Percentiles rank a stretch among this genome's conserved stretches.
phyloP scores from a whole-genome alignment of 2,329 filamentous ascomycete genomes.

The Ascochyta fabae region DNA sequence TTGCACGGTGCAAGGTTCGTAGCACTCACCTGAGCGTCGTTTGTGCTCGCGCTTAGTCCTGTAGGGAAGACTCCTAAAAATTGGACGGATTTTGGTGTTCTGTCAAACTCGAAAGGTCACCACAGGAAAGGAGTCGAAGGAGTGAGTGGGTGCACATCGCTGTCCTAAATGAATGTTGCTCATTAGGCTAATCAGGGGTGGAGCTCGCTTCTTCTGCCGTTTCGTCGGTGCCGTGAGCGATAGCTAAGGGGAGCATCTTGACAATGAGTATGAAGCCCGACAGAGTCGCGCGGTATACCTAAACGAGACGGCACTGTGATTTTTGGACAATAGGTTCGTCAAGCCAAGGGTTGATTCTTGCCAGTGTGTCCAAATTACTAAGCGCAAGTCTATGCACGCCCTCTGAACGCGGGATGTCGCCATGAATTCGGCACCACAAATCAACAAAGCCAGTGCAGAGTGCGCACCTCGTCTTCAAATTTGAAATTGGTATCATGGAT shows the following conservation, averaged over 20 bases:
- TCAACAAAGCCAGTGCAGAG: not conserved
- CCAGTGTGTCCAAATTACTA: slow-evolving; percentile 1
- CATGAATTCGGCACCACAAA: not conserved
- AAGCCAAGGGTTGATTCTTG: not conserved
- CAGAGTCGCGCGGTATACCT: slow-evolving; percentile 27
- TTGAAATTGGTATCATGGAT: slow-evolving; percentile 6
- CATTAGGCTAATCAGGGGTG: slow-evolving; percentile 46
- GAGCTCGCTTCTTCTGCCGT: slow-evolving; percentile 35
- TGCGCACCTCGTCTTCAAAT: not conserved
- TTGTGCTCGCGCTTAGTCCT: slow-evolving; percentile 1
- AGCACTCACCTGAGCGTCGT: slow-evolving; percentile 25
- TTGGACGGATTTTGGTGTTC: not conserved
- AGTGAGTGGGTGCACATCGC: slow-evolving; percentile 4
- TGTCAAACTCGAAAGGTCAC: not conserved
- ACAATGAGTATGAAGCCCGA: slow-evolving; percentile 27
- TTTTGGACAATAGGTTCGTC: not conserved
- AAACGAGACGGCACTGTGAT: slow-evolving; percentile 13
- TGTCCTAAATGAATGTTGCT: slow-evolving; percentile 16
- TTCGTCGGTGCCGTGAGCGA: slow-evolving; percentile 19
- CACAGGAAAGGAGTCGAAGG: not conserved
- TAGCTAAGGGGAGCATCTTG: slow-evolving; percentile 15
- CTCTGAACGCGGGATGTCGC: not conserved
- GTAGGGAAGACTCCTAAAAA: not conserved
- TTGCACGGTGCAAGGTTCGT: slow-evolving; percentile 15
- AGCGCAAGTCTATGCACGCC: slow-evolving; percentile 1